Percentiles rank a stretch among this genome's conserved stretches.
phyloP scores from a whole-genome alignment of 768 basidiomycete genomes.

The Auriscalpium microsporum region DNA sequence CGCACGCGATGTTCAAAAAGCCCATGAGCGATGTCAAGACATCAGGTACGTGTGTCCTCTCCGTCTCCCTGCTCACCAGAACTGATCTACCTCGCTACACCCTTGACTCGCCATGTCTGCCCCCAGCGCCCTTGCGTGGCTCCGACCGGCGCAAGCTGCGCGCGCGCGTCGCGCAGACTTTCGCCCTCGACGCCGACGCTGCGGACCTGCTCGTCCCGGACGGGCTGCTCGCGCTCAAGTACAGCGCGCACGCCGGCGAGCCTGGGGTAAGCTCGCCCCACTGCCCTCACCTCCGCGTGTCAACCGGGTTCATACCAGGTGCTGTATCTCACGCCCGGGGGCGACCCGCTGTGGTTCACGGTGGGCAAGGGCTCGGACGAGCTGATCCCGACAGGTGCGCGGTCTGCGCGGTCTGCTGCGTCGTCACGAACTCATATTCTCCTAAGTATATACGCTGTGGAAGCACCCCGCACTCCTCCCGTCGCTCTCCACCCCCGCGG shows the following conservation, averaged over 20 bases:
- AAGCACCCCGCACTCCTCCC: conserved; percentile 63
- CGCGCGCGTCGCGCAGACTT: conserved; percentile 45
- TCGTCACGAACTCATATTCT: not conserved
- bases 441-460: conserved; percentile 67
- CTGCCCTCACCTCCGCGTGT: not conserved
- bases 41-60: conserved; percentile 29
- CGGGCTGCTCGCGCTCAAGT: conserved; percentile 59
- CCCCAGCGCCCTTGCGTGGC: conserved; percentile 52
- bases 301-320: conserved; percentile 33
- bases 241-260: conserved; percentile 54
- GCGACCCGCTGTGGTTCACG: conserved; percentile 75
- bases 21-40: conserved; percentile 61
- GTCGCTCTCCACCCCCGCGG: conserved; percentile 57
- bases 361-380: conserved; percentile 59
- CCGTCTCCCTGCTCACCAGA: not conserved
- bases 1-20: conserved; percentile 71
- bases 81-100: not conserved
- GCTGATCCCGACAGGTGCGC: conserved; percentile 58
- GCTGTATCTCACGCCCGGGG: conserved; percentile 52
- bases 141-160: conserved; percentile 69
- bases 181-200: conserved; percentile 41
- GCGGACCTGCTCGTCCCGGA: conserved; percentile 69
- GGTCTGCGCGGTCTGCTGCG: not conserved
- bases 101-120: not conserved
- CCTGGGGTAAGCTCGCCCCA: conserved; percentile 44